Evolutionary conservation across 352 stramenopile genomes (phyloP).

Genomic region (Aphanomyces astaci): DNA sequence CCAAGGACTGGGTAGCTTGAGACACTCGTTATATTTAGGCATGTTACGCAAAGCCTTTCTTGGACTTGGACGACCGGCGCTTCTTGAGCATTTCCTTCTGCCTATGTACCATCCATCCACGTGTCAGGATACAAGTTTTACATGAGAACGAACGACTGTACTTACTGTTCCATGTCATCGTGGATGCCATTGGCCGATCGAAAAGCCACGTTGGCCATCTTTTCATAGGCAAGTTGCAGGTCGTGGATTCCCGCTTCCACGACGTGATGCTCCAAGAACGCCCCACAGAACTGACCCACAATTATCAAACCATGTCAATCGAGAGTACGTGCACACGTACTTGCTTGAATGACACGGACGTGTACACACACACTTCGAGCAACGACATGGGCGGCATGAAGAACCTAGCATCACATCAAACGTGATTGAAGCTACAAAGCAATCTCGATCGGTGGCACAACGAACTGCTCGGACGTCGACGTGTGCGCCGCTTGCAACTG

Average conservation of each 20-base stretch:
- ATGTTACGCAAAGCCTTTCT: not conserved
- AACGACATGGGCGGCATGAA: not conserved
- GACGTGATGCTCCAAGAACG: slow-evolving; percentile 3
- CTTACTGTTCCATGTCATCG: slow-evolving; percentile 7
- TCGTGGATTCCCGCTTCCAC: slow-evolving; percentile 10
- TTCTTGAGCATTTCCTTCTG: slow-evolving; percentile 1
- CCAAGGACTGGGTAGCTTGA: no score
- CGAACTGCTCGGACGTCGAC: not conserved
- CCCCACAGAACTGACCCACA: slow-evolving; percentile 10
- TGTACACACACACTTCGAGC: slow-evolving; percentile 12
- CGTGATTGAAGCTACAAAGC: no score
- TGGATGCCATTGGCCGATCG: not conserved
- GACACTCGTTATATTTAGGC: no score
- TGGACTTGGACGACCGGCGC: slow-evolving; percentile 9
- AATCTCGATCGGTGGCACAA: no score
- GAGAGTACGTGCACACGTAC: not conserved
- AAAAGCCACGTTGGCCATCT: not conserved
- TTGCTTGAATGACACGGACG: slow-evolving; percentile 10
- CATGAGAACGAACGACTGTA: not conserved
- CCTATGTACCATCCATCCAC: no score
- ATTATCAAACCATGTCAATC: not conserved
- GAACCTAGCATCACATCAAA: no score
- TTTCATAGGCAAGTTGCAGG: slow-evolving; percentile 2
- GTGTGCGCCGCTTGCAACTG: not conserved
- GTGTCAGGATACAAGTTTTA: no score